Evolutionary conservation across 768 basidiomycete species (phyloP).

Genomic region (Russula brevipes): DNA sequence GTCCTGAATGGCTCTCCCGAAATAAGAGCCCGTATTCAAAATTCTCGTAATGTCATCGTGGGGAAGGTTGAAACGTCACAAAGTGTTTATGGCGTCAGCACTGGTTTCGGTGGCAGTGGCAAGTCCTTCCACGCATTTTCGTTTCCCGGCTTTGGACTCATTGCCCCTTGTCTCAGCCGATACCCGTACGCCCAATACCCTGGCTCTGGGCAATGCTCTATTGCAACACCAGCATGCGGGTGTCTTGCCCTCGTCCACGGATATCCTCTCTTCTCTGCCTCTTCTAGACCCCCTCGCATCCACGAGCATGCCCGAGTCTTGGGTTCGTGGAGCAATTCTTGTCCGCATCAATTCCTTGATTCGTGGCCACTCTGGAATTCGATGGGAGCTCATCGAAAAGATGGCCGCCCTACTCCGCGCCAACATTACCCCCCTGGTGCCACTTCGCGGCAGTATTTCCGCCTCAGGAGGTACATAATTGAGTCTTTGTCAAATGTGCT

Average conservation of each 20-base stretch:
- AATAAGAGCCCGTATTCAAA: slow-evolving; percentile 50
- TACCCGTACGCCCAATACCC: slow-evolving; percentile 70
- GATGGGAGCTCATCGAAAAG: slow-evolving; percentile 73
- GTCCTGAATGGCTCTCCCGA: slow-evolving; percentile 45
- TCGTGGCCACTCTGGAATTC: slow-evolving; percentile 82
- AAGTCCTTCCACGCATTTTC: slow-evolving; percentile 11
- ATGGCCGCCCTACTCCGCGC: slow-evolving; percentile 68
- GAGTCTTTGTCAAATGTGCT: slow-evolving; percentile 3
- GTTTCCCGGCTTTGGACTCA: slow-evolving; percentile 20
- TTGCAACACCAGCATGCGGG: slow-evolving; percentile 80
- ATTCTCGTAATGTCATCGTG: slow-evolving; percentile 57
- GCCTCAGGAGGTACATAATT: slow-evolving; percentile 63
- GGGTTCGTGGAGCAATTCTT: slow-evolving; percentile 84
- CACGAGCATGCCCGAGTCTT: slow-evolving; percentile 76
- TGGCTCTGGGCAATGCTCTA: slow-evolving; percentile 74
- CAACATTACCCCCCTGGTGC: slow-evolving; percentile 74
- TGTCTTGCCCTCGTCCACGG: slow-evolving; percentile 56
- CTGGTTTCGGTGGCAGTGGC: slow-evolving; percentile 85
- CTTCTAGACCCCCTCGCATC: slow-evolving; percentile 64
- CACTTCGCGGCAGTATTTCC: slow-evolving; percentile 77
- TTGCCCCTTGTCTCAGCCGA: slow-evolving; percentile 46
- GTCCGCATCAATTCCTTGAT: slow-evolving; percentile 87
- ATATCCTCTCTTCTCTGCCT: slow-evolving; percentile 51
- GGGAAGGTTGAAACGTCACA: slow-evolving; percentile 61
- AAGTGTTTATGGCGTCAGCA: slow-evolving; percentile 81